phyloP scores from a whole-genome alignment of 306 rosid genomes.

The Acacia acuminata region DNA sequence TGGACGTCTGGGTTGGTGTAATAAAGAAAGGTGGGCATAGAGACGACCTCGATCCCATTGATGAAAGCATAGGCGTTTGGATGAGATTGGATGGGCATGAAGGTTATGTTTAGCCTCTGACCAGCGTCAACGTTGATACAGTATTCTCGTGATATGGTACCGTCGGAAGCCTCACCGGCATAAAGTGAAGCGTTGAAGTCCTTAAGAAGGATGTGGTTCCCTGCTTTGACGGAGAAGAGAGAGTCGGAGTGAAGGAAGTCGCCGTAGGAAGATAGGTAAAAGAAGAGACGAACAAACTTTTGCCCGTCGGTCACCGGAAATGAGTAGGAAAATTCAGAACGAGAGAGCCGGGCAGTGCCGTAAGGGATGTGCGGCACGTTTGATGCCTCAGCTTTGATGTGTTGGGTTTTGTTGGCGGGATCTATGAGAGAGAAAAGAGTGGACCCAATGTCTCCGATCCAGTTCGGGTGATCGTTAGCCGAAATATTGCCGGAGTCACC shows the following conservation, averaged over 20 bases:
- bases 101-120: slow-evolving; percentile 37
- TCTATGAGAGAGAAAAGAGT: neutral
- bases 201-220: neutral
- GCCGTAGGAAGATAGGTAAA: neutral
- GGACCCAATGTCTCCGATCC: neutral
- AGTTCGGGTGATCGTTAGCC: neutral
- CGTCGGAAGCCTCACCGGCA: neutral
- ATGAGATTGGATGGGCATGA: neutral
- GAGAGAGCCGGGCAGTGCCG: neutral
- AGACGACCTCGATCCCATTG: neutral
- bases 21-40: neutral
- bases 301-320: neutral
- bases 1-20: neutral
- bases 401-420: neutral
- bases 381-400: neutral
- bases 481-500: neutral
- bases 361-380: neutral
- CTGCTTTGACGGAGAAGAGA: slow-evolving; percentile 40
- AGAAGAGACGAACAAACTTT: neutral
- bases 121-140: slow-evolving; percentile 23
- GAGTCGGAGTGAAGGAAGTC: neutral
- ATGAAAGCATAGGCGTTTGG: neutral
- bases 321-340: neutral
- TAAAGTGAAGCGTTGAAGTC: slow-evolving; percentile 23
- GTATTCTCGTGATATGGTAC: neutral